Conservation (phyloP, 2,329 filamentous ascomycete genomes). For the Hortaea werneckii region DNA sequence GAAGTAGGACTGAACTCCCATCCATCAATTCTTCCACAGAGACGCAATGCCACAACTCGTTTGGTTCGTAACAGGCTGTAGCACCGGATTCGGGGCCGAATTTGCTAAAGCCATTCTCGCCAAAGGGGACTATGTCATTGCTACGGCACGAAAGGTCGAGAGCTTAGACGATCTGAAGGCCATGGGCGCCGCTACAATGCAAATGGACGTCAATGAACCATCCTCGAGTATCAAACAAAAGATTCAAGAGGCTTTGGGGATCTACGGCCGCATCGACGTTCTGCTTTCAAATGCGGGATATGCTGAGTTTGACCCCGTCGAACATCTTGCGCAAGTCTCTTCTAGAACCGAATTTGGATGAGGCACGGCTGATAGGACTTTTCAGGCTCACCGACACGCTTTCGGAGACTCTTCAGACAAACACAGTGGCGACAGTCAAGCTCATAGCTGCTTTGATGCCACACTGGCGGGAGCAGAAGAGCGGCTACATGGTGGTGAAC, state of each 20-base stretch:
- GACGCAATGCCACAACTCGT: not conserved
- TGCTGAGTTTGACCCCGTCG: slow-evolving; percentile 1
- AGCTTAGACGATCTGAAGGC: not conserved
- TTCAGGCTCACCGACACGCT: not conserved
- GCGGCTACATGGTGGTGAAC: slow-evolving; percentile 2
- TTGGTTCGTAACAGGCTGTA: slow-evolving; percentile 5
- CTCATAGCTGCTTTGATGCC: slow-evolving; percentile 1
- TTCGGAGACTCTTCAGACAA: slow-evolving; percentile 1
- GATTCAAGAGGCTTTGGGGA: slow-evolving; percentile 1
- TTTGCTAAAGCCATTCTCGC: slow-evolving; percentile 3
- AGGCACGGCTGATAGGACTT: not conserved
- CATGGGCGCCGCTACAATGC: slow-evolving; percentile 1
- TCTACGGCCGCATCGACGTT: slow-evolving; percentile 7
- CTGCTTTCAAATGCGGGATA: slow-evolving; percentile 6
- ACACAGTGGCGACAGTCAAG: not conserved
- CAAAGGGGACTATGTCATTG: slow-evolving; percentile 7
- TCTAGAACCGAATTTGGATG: too few species aligned
- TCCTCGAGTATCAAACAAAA: not conserved
- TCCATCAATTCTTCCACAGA: too few species aligned
- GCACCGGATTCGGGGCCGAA: slow-evolving; percentile 3
- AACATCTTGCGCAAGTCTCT: slow-evolving; percentile 1
- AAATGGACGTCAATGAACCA: slow-evolving; percentile 5
- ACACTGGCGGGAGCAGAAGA: slow-evolving; percentile 2
- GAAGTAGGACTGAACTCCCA: too few species aligned
- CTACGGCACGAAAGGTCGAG: slow-evolving; percentile 6